Percentiles rank a stretch among this genome's conserved stretches.
phyloP scores from a whole-genome alignment of 1,284 basidiomycete genomes.

The Cryptococcus jaspeensis region DNA sequence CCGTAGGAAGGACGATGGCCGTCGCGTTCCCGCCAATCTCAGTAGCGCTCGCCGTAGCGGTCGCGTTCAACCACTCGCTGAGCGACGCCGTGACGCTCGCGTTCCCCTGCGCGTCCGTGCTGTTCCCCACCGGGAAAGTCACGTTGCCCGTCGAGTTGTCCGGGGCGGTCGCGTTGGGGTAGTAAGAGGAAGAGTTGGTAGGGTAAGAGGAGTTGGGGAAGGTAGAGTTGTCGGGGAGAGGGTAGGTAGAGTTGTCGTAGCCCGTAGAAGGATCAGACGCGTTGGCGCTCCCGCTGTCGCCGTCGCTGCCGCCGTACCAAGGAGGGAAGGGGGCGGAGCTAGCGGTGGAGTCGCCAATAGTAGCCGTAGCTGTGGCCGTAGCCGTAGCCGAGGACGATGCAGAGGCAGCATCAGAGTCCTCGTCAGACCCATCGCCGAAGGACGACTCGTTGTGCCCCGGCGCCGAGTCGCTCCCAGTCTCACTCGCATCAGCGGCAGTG shows the following conservation, averaged over 20 bases:
- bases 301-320: conserved; percentile 16
- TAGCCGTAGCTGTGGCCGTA: conserved; percentile 3
- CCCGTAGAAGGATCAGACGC: background rate
- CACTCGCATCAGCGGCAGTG: conserved; percentile 4
- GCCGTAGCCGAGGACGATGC: background rate
- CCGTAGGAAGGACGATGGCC: too few relatives aligned
- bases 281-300: background rate
- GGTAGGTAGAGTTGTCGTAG: conserved; percentile 1
- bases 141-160: conserved; percentile 1
- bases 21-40: background rate
- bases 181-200: conserved; percentile 6
- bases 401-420: conserved; percentile 1
- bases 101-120: background rate
- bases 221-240: background rate
- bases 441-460: conserved; percentile 9
- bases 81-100: background rate
- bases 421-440: conserved; percentile 2
- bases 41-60: background rate
- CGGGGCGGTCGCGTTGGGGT: conserved; percentile 7
- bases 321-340: conserved; percentile 10
- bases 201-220: background rate
- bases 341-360: background rate
- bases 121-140: conserved; percentile 3
- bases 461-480: conserved; percentile 2
- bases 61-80: background rate